Conservation (phyloP, 495 filamentous ascomycete species). For the Neurospora sp. region DNA sequence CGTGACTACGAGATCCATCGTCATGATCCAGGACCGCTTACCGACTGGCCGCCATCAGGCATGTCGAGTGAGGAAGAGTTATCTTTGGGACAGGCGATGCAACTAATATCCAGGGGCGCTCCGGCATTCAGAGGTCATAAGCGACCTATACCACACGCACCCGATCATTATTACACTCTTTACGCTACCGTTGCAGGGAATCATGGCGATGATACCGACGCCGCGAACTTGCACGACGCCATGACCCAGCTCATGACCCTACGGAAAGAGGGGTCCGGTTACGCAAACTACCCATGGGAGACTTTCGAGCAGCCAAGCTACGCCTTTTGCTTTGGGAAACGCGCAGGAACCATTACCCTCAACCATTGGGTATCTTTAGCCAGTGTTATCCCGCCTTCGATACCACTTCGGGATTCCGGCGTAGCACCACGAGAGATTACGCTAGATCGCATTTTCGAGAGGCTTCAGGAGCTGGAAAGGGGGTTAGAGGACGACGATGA, state of each 20-base stretch:
- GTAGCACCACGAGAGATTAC: slow-evolving; percentile 43
- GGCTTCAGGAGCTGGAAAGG: slow-evolving; percentile 43
- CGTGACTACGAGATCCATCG: slow-evolving; percentile 22
- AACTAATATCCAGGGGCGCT: slow-evolving; percentile 35
- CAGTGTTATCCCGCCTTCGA: slow-evolving; percentile 35
- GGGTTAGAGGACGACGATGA: slow-evolving; percentile 48
- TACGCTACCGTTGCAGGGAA: slow-evolving; percentile 39
- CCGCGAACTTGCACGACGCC: slow-evolving; percentile 33
- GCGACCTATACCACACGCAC: slow-evolving; percentile 32
- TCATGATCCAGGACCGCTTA: slow-evolving; percentile 29
- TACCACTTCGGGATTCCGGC: slow-evolving; percentile 39
- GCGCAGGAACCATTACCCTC: slow-evolving; percentile 50
- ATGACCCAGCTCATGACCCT: slow-evolving; percentile 41
- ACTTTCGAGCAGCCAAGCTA: slow-evolving; percentile 57
- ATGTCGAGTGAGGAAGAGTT: slow-evolving; percentile 33
- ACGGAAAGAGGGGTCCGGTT: slow-evolving; percentile 24
- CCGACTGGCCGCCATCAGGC: slow-evolving; percentile 38
- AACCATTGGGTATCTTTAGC: slow-evolving; percentile 45
- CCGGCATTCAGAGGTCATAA: slow-evolving; percentile 37
- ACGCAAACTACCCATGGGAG: slow-evolving; percentile 45
- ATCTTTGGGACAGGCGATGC: slow-evolving; percentile 34
- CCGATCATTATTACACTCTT: slow-evolving; percentile 40
- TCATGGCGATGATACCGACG: slow-evolving; percentile 32
- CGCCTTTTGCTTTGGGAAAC: slow-evolving; percentile 46
- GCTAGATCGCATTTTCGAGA: slow-evolving; percentile 41